Evolutionary conservation across 78 protist genomes (phyloP).

Genomic region (Carpediemonas membranifera): DNA sequence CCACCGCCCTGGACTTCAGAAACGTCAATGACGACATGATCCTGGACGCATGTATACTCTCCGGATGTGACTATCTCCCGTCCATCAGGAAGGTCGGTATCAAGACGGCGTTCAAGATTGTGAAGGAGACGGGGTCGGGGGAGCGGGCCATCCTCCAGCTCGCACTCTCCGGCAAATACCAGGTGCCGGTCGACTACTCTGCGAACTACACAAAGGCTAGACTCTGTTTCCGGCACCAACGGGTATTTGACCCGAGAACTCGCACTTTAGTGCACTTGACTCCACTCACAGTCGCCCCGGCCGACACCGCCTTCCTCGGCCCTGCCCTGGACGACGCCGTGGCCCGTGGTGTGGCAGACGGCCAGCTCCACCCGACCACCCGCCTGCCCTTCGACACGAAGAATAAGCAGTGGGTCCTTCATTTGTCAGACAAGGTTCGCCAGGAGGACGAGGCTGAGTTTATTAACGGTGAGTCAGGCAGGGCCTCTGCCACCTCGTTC

Average conservation of each 20-base stretch:
- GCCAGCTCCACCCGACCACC: constrained; percentile 2
- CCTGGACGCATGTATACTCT: constrained; percentile 63
- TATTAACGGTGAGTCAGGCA: too few relatives aligned
- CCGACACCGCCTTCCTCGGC: neutral
- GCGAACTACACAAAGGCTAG: neutral
- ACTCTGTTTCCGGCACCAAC: constrained; percentile 20
- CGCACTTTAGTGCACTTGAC: neutral
- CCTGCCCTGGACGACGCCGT: neutral
- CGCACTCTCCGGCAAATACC: neutral
- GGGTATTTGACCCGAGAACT: constrained; percentile 11
- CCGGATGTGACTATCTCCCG: constrained; percentile 89
- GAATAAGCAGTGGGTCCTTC: too few relatives aligned
- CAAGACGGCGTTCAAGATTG: constrained; percentile 54
- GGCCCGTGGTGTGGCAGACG: neutral
- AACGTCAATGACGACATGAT: constrained; percentile 1
- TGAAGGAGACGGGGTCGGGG: constrained; percentile 24
- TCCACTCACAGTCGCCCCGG: neutral
- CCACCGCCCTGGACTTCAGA: neutral
- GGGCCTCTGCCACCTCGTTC: too few relatives aligned
- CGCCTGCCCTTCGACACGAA: neutral
- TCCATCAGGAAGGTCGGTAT: constrained; percentile 71
- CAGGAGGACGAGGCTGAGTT: too few relatives aligned
- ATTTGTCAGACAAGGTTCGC: too few relatives aligned
- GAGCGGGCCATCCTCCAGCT: constrained; percentile 5
- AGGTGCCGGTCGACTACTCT: constrained; percentile 2